These are phyloP conservation scores for Teunomyces gatunensis DNA, from an alignment of 805 yeast species.

Conservation along the genomic window DNA sequence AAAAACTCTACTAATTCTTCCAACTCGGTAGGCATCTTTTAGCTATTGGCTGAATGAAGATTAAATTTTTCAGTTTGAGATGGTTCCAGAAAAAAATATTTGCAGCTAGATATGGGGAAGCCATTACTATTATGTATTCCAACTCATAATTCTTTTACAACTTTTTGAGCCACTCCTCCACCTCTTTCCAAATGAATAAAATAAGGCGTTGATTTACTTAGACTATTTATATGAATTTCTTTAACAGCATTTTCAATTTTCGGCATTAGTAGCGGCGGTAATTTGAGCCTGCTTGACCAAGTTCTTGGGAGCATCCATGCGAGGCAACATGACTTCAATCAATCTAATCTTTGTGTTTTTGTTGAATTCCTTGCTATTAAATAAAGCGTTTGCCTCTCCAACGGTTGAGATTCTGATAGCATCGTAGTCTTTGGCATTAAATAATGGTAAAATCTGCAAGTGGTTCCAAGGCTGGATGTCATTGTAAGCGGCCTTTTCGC, in stretches of 20 bases:
- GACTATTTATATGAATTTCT: too few relatives aligned
- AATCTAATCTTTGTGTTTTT: conserved; percentile 59
- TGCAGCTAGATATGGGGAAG: conserved; percentile 2
- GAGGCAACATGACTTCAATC: conserved; percentile 66
- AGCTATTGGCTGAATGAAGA: not conserved
- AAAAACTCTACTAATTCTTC: conserved; percentile 70
- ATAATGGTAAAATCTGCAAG: conserved; percentile 52
- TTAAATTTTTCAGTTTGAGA: conserved; percentile 5
- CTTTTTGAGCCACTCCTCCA: too few relatives aligned
- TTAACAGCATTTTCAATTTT: not conserved
- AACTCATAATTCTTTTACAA: too few relatives aligned
- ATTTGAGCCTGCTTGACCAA: conserved; percentile 33
- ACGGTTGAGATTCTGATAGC: conserved; percentile 51
- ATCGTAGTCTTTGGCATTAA: conserved; percentile 60
- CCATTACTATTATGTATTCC: not conserved
- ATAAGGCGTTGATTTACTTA: not conserved
- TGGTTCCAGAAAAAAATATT: conserved; percentile 5
- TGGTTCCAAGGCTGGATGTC: conserved; percentile 71
- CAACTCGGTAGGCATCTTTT: conserved; percentile 41
- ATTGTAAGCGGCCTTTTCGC: conserved; percentile 62
- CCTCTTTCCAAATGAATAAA: not conserved
- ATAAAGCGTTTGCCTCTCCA: conserved; percentile 57
- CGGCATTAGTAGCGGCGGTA: conserved; percentile 18
- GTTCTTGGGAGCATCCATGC: conserved; percentile 66
- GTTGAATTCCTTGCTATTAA: conserved; percentile 46